These are phyloP conservation scores for Nephelium lappaceum DNA, from an alignment of 345 rosid species.

Conservation along the genomic window DNA sequence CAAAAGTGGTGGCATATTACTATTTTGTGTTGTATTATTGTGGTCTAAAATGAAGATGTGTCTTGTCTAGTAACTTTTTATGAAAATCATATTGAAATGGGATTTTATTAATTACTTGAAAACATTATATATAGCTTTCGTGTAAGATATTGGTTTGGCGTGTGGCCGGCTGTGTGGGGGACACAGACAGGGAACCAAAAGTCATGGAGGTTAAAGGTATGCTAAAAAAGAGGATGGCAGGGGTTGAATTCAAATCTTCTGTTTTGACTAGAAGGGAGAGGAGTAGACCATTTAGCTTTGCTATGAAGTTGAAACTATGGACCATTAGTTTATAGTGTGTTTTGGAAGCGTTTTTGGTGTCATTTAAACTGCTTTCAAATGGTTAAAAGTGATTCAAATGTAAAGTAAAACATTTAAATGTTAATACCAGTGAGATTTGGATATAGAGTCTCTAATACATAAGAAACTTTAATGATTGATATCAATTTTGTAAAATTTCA, in stretches of 20 bases:
- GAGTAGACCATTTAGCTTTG: not conserved
- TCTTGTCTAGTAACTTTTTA: not conserved
- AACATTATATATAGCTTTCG: not conserved
- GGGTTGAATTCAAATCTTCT: not conserved
- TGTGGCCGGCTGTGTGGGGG: slow-evolving; percentile 1
- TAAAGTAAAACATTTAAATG: too few species aligned
- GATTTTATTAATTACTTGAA: not conserved
- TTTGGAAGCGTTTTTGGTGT: not conserved
- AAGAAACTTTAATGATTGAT: too few species aligned
- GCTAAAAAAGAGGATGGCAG: not conserved
- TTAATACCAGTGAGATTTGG: too few species aligned
- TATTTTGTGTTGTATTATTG: not conserved
- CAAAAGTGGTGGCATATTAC: not conserved
- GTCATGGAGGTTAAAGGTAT: not conserved
- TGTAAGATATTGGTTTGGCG: not conserved
- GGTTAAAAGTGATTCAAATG: not conserved
- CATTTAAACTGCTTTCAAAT: not conserved
- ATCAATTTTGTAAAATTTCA: too few species aligned
- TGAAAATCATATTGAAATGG: not conserved
- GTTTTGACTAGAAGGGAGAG: not conserved
- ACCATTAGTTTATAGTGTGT: not conserved
- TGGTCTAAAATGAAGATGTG: not conserved
- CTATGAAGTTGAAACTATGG: not conserved
- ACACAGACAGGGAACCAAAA: slow-evolving; percentile 4
- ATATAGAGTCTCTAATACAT: too few species aligned